Evolutionary conservation across 306 rosid genomes (phyloP).

Genomic region (peach (Prunus persica)): DNA sequence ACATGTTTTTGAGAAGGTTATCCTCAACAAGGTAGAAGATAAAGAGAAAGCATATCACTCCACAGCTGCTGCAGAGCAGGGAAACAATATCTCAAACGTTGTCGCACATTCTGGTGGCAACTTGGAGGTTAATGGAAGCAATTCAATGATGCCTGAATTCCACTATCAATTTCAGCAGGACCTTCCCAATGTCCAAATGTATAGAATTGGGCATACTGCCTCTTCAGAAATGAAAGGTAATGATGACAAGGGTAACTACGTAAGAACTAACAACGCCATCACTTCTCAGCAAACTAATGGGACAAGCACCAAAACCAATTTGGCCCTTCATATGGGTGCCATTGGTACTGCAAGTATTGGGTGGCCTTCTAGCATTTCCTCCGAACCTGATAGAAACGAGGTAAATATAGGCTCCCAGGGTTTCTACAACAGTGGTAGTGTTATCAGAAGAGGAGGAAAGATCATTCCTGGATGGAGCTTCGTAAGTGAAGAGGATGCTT

Average conservation of each 20-base stretch:
- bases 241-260: constrained; percentile 10
- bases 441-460: constrained; percentile 34
- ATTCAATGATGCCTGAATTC: constrained; percentile 17
- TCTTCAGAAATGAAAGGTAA: no score
- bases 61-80: constrained; percentile 8
- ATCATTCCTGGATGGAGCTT: constrained; percentile 32
- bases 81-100: constrained; percentile 16
- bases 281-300: constrained; percentile 21
- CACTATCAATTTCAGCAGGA: constrained; percentile 27
- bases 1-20: constrained; percentile 38
- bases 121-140: constrained; percentile 18
- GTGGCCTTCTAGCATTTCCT: constrained; percentile 18
- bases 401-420: constrained; percentile 8
- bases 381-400: constrained; percentile 21
- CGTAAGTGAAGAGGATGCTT: constrained; percentile 30
- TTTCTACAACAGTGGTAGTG: constrained; percentile 19
- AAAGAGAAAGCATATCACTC: constrained; percentile 14
- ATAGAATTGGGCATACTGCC: not conserved
- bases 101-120: constrained; percentile 9
- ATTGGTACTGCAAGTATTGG: constrained; percentile 11
- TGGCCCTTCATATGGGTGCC: not conserved
- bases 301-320: constrained; percentile 10
- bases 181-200: constrained; percentile 21
- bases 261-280: not conserved
- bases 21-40: constrained; percentile 30